phyloP scores from a whole-genome alignment of 768 basidiomycete genomes.

The Mycena amicta region DNA sequence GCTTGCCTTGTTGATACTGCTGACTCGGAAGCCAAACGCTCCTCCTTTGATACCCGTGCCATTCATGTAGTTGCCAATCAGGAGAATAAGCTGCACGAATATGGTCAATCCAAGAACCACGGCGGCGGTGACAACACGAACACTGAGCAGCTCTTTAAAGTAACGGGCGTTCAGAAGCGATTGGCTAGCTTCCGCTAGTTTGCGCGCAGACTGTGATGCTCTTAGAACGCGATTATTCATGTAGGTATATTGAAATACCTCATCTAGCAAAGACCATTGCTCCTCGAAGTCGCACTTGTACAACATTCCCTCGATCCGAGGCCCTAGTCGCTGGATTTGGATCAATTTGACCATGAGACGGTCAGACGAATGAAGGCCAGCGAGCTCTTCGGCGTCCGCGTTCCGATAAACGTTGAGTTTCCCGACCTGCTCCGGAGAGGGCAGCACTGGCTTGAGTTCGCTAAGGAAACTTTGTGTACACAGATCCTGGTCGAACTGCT shows the following conservation, averaged over 20 bases:
- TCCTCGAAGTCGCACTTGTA: slow-evolving; percentile 90
- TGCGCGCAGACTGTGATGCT: slow-evolving; percentile 67
- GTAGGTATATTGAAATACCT: slow-evolving; percentile 47
- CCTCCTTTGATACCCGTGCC: slow-evolving; percentile 95
- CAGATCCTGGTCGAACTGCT: slow-evolving; percentile 83
- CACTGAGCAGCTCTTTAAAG: slow-evolving; percentile 90
- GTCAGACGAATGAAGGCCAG: slow-evolving; percentile 89
- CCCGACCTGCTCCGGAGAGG: slow-evolving; percentile 91
- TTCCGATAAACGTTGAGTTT: slow-evolving; percentile 90
- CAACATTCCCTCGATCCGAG: slow-evolving; percentile 94
- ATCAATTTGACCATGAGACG: slow-evolving; percentile 96
- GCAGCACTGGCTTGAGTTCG: slow-evolving; percentile 85
- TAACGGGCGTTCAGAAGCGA: slow-evolving; percentile 77
- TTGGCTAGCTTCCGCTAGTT: slow-evolving; percentile 79
- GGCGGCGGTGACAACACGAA: slow-evolving; percentile 38
- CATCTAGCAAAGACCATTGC: slow-evolving; percentile 77
- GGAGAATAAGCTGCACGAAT: slow-evolving; percentile 72
- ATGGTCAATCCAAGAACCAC: not conserved
- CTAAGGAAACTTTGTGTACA: slow-evolving; percentile 89
- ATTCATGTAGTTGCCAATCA: slow-evolving; percentile 98
- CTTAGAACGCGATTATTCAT: slow-evolving; percentile 8
- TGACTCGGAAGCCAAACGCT: slow-evolving; percentile 94
- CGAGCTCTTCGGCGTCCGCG: slow-evolving; percentile 83
- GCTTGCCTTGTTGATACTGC: slow-evolving; percentile 94
- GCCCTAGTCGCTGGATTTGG: slow-evolving; percentile 85